Base-by-base conservation (phyloP, 208 protist species). In the Wallacemonas sp. region DNA sequence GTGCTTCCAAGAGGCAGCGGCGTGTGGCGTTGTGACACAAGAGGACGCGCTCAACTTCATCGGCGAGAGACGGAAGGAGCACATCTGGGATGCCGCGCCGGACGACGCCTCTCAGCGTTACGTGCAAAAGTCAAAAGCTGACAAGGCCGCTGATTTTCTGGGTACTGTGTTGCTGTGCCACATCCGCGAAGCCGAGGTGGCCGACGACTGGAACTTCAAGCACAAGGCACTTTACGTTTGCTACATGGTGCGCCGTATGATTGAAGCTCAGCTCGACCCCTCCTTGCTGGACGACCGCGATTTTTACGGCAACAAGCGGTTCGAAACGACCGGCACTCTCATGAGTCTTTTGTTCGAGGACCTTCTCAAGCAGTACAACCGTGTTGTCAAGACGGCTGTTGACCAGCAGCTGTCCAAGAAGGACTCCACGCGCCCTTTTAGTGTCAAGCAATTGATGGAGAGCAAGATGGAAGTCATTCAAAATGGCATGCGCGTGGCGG, bases 281-380 rank as follows among this genome's bases (percentile, higher is more conserved):
- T 78, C 77, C 0, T 75, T 92, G 1, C 73, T 99, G 1, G 98
- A 99, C 72, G 98, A 99, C 71, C 95, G 97, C 41, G 99, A 99
- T 75, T 99, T 99, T 80, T 99, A 99, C 80, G 98, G 98, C 47
- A 99, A 99, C 82, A 99, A 99, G 77, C 85, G 98, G 17, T 93
- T 99, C 22, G 94, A 98, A 71, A 93, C 97, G 26, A 97, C 98
- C 0, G 99, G 99, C 8, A 94, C 97, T 45, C 84, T 99, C n/a
- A 88, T 99, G 68, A 93, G 93, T 5, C 82, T 99, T 1, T 79
- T 99, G 12, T 99, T 99, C 75, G 97, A 99, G 66, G 97, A 99
- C 72, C 72, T 99, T 6, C 98, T 99, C 63, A 99, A 99, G 72
- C 88, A 93, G 65, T 98, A 99, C 80, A 99, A 99, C 81, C 72